Conservation (phyloP, 345 rosid species). For the Ceriops zippeliana region DNA sequence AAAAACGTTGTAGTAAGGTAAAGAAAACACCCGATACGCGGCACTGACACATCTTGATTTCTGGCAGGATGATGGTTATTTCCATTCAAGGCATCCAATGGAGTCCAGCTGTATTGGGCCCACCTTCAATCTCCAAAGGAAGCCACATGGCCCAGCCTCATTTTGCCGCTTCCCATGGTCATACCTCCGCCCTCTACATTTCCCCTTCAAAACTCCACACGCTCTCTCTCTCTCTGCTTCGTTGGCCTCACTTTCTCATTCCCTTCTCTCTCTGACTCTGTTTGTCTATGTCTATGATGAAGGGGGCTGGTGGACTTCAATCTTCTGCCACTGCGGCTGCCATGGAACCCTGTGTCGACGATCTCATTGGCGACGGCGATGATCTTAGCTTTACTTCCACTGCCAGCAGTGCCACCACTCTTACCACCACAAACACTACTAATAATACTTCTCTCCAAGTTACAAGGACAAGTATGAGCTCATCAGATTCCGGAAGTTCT, state of each 20-base stretch:
- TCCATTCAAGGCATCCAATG: background rate
- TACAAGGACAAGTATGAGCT: conserved; percentile 38
- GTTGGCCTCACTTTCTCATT: background rate
- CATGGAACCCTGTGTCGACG: conserved; percentile 30
- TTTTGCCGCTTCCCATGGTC: conserved; percentile 38
- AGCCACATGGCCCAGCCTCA: conserved; percentile 37
- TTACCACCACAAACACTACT: no score
- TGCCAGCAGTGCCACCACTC: conserved; percentile 19
- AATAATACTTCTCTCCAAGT: conserved; percentile 7
- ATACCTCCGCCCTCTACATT: background rate
- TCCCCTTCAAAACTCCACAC: conserved; percentile 10
- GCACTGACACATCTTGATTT: no score
- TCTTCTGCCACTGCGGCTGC: conserved; percentile 6
- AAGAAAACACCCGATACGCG: no score
- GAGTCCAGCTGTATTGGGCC: conserved; percentile 22
- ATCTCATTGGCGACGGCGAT: conserved; percentile 36
- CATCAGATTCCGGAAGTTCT: conserved; percentile 33
- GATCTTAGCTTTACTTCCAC: conserved; percentile 42
- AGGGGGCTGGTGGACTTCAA: background rate
- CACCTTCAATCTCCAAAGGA: conserved; percentile 3
- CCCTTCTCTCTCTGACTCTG: background rate
- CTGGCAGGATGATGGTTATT: background rate
- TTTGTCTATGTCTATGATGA: no score
- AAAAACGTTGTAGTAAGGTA: no score
- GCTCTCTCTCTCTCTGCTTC: background rate